Evolutionary conservation across 257 asterid genomes (phyloP).

Genomic region (Catharanthus roseus): DNA sequence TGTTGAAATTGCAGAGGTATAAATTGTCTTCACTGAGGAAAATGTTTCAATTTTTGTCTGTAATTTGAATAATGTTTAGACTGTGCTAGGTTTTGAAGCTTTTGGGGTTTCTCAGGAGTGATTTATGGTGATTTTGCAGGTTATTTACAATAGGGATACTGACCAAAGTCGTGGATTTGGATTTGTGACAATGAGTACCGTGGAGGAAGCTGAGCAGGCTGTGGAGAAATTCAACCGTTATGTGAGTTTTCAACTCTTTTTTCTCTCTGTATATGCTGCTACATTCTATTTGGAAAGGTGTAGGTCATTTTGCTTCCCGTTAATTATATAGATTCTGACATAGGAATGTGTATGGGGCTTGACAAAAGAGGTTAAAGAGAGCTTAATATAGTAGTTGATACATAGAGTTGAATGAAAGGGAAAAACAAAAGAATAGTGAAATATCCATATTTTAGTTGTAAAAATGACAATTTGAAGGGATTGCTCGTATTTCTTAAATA

Average conservation of each 20-base stretch:
- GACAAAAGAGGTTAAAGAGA: neutral
- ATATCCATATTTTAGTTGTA: too few species aligned
- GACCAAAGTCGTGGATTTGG: slow-evolving; percentile 87
- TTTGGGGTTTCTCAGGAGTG: slow-evolving; percentile 1
- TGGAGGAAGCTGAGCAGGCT: slow-evolving; percentile 88
- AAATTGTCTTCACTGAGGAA: neutral
- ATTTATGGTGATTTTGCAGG: slow-evolving; percentile 34
- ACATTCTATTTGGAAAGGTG: neutral
- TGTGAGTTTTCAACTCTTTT: slow-evolving; percentile 43
- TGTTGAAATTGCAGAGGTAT: slow-evolving; percentile 83
- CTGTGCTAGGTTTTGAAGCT: neutral
- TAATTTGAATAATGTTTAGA: neutral
- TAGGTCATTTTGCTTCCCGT: neutral
- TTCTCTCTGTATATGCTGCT: neutral
- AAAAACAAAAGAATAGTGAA: too few species aligned
- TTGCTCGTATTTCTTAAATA: too few species aligned
- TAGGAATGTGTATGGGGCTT: neutral
- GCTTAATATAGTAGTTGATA: neutral
- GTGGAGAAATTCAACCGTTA: slow-evolving; percentile 64
- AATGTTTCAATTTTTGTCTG: neutral
- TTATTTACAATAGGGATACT: slow-evolving; percentile 68
- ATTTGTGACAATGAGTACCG: slow-evolving; percentile 88
- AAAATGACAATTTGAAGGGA: too few species aligned
- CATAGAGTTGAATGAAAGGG: too few species aligned
- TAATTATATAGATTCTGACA: neutral